These are phyloP conservation scores for Malassezia sp. DNA, from an alignment of 1,284 basidiomycete species.

Conservation along the genomic window DNA sequence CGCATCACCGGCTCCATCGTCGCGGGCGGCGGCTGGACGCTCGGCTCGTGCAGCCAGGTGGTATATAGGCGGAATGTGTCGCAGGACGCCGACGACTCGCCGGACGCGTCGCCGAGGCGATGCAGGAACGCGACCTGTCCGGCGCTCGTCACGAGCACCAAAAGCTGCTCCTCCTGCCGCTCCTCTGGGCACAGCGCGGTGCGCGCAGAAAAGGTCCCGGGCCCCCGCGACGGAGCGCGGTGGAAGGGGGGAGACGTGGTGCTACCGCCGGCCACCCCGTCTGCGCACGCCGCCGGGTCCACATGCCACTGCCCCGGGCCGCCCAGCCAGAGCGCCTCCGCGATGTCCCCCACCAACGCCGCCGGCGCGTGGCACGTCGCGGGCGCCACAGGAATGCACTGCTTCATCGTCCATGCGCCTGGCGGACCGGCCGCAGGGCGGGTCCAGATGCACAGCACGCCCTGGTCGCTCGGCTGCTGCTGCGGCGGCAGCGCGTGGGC, in stretches of 20 bases:
- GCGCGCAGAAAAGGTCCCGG: not conserved
- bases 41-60: slow-evolving; percentile 1
- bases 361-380: not conserved
- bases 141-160: not conserved
- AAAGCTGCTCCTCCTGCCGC: slow-evolving; percentile 8
- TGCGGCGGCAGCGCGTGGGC: not conserved
- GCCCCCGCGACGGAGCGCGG: slow-evolving; percentile 5
- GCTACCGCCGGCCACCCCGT: no score
- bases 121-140: slow-evolving; percentile 6
- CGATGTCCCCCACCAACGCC: slow-evolving; percentile 1
- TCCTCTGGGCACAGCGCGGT: not conserved
- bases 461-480: slow-evolving; percentile 2
- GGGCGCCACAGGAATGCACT: slow-evolving; percentile 3
- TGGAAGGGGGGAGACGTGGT: no score
- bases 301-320: slow-evolving; percentile 1
- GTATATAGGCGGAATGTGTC: slow-evolving; percentile 1
- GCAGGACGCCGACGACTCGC: not conserved
- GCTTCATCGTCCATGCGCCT: slow-evolving; percentile 1
- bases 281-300: not conserved
- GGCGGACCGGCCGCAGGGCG: not conserved
- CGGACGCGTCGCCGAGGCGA: not conserved
- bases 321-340: slow-evolving; percentile 5
- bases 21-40: slow-evolving; percentile 8
- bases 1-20: slow-evolving; percentile 2
- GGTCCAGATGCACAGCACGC: slow-evolving; percentile 12